A percentile compares a stretch with the other conserved stretches of the same genome.
phyloP scores from a whole-genome alignment of 140 eudicot species.

The Cichorium intybus region DNA sequence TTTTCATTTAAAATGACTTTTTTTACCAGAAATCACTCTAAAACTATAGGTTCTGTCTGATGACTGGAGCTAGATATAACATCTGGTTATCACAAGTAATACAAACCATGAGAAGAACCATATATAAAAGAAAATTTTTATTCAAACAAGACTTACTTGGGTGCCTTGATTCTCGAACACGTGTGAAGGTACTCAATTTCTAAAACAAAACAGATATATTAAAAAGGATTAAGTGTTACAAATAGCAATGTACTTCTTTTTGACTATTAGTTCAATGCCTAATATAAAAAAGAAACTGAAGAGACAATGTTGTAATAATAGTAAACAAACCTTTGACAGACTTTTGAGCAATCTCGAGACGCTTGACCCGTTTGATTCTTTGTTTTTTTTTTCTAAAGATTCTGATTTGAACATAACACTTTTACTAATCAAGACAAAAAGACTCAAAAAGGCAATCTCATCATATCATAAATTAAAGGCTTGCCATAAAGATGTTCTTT shows the following conservation, averaged over 20 bases:
- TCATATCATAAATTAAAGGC: not conserved
- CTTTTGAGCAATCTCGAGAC: slow-evolving; percentile 90
- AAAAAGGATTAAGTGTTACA: not conserved
- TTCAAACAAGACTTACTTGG: slow-evolving; percentile 54
- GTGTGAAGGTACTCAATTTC: slow-evolving; percentile 92
- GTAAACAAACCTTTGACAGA: slow-evolving; percentile 65
- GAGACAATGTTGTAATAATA: too few relatives aligned
- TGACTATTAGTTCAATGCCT: too few relatives aligned
- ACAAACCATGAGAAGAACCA: not conserved
- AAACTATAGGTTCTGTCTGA: slow-evolving; percentile 78
- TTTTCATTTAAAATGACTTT: slow-evolving; percentile 78
- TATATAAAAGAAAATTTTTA: too few relatives aligned
- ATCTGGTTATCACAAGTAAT: slow-evolving; percentile 40
- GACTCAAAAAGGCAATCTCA: not conserved
- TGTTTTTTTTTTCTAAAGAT: slow-evolving; percentile 50
- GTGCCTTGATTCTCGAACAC: slow-evolving; percentile 93
- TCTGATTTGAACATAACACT: slow-evolving; percentile 31
- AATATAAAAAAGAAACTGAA: too few relatives aligned
- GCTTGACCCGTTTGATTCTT: slow-evolving; percentile 65
- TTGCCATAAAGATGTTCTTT: slow-evolving; percentile 88
- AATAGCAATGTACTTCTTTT: too few relatives aligned
- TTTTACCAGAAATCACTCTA: slow-evolving; percentile 84
- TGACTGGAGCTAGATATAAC: slow-evolving; percentile 86
- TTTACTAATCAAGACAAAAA: slow-evolving; percentile 1
- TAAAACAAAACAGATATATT: slow-evolving; percentile 24